Conservation (phyloP, 2,329 filamentous ascomycete species). For the Magnaporthiopsis rhizophila region DNA sequence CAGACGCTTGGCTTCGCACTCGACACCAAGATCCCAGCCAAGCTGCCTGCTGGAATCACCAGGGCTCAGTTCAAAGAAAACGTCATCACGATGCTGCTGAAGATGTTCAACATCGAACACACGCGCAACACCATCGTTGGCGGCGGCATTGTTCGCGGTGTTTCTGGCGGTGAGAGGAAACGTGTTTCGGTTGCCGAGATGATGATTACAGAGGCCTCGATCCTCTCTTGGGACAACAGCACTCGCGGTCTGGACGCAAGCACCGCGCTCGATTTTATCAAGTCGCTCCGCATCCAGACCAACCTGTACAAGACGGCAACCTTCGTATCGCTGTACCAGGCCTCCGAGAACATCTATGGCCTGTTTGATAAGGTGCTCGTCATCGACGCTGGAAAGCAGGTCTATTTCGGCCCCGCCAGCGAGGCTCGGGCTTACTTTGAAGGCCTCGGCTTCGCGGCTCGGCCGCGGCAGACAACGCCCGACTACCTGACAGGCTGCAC, state of each 20-base stretch:
- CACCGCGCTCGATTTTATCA: conserved; percentile 46
- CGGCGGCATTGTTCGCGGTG: conserved; percentile 69
- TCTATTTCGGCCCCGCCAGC: conserved; percentile 63
- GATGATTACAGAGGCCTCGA: conserved; percentile 65
- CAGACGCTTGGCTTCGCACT: conserved; percentile 82
- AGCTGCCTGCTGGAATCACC: conserved; percentile 65
- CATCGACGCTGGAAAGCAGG: conserved; percentile 66
- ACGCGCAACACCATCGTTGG: conserved; percentile 80
- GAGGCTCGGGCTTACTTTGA: conserved; percentile 71
- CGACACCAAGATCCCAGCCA: conserved; percentile 76
- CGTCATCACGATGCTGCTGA: conserved; percentile 66
- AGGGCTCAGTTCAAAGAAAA: conserved; percentile 64
- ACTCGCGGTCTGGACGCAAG: conserved; percentile 49
- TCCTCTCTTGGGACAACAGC: conserved; percentile 66
- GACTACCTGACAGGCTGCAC: conserved; percentile 80
- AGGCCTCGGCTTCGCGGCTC: conserved; percentile 63
- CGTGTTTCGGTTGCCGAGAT: conserved; percentile 78
- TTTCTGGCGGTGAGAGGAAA: conserved; percentile 73
- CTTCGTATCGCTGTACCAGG: conserved; percentile 81
- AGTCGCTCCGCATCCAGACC: conserved; percentile 67
- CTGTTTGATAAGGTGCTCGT: conserved; percentile 81
- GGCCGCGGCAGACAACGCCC: conserved; percentile 70
- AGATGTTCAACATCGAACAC: conserved; percentile 93
- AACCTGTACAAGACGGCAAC: conserved; percentile 78
- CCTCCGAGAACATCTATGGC: conserved; percentile 71